Evolutionary conservation across 176 grass and related monocot genomes (phyloP).

Genomic region (Metroxylon sagu): DNA sequence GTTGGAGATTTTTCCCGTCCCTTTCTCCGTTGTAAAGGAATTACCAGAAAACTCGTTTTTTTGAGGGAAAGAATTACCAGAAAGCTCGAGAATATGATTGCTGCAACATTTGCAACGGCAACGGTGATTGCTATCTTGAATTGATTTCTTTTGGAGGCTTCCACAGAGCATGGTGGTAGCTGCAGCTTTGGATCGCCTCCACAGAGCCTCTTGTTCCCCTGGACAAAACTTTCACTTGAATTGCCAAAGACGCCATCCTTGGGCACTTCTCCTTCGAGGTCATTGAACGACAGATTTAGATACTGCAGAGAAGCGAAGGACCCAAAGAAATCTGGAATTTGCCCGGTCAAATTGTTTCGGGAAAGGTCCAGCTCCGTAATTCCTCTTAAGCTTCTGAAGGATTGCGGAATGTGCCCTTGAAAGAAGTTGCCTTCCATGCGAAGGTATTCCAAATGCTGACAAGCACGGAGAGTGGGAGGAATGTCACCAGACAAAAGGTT

Average conservation of each 20-base stretch:
- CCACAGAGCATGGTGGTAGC: too few relatives aligned
- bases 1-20: too few relatives aligned
- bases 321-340: conserved; percentile 3
- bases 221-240: neutral
- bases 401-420: neutral
- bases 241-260: conserved; percentile 2
- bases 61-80: too few relatives aligned
- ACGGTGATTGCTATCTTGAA: too few relatives aligned
- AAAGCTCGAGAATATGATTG: too few relatives aligned
- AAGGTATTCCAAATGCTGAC: conserved; percentile 4
- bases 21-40: too few relatives aligned
- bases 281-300: conserved; percentile 20
- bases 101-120: too few relatives aligned
- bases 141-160: too few relatives aligned
- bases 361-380: neutral
- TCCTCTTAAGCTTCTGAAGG: neutral
- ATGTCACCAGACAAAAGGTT: conserved; percentile 4
- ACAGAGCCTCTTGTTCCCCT: too few relatives aligned
- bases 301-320: neutral
- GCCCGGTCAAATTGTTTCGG: conserved; percentile 8
- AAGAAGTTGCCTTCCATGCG: neutral
- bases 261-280: conserved; percentile 15
- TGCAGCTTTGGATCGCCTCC: too few relatives aligned
- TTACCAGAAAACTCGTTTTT: too few relatives aligned
- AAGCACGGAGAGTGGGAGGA: neutral